These are phyloP conservation scores for Zygosaccharomyces rouxii DNA, from an alignment of 805 yeast species.

Conservation along the genomic window DNA sequence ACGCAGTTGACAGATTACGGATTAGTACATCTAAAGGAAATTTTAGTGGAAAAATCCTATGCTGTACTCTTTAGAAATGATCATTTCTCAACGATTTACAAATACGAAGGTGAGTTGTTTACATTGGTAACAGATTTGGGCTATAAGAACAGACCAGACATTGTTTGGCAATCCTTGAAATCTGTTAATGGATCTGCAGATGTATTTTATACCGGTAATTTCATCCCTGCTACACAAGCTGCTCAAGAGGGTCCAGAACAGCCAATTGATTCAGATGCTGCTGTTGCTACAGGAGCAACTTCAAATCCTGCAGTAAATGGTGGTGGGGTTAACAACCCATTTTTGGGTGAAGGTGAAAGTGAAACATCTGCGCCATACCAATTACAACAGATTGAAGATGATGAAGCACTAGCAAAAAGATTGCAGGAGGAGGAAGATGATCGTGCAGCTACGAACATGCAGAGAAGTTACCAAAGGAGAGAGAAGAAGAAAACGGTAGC, in stretches of 20 bases:
- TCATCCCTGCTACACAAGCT: constrained; percentile 41
- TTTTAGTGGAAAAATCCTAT: constrained; percentile 49
- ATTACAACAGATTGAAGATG: constrained; percentile 29
- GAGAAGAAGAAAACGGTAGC: background rate
- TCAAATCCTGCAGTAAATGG: constrained; percentile 2
- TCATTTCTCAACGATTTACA: constrained; percentile 72
- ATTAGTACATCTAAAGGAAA: constrained; percentile 41
- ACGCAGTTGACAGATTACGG: constrained; percentile 79
- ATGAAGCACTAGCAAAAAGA: constrained; percentile 42
- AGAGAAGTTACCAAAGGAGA: constrained; percentile 31
- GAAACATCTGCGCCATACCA: constrained; percentile 3
- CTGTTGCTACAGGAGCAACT: background rate
- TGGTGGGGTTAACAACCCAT: constrained; percentile 23
- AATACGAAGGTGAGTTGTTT: constrained; percentile 49
- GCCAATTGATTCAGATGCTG: background rate
- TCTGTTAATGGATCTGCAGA: constrained; percentile 69
- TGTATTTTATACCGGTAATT: constrained; percentile 61
- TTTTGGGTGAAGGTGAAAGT: constrained; percentile 17
- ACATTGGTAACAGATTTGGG: constrained; percentile 73
- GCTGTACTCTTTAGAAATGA: constrained; percentile 84
- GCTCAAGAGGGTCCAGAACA: constrained; percentile 9
- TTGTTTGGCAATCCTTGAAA: constrained; percentile 78
- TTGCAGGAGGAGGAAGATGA: constrained; percentile 57
- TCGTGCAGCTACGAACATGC: constrained; percentile 44
- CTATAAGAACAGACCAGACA: constrained; percentile 41